Evolutionary conservation across 371 early-diverging fungal species (phyloP).

Genomic region (Apophysomyces ossiformis): DNA sequence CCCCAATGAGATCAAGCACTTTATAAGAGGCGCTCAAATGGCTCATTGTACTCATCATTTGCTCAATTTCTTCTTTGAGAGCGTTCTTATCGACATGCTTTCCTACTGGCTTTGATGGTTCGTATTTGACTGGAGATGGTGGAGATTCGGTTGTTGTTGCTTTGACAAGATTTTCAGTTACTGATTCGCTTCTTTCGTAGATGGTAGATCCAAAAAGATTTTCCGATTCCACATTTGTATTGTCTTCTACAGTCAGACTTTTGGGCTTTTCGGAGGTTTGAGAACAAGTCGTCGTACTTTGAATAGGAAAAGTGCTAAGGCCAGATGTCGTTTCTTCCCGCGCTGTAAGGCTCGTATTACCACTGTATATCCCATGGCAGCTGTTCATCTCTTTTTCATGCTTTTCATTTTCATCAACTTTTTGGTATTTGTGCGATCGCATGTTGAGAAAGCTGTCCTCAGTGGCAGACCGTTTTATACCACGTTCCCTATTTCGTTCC

Average conservation of each 20-base stretch:
- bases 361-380: not conserved
- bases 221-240: too few species aligned
- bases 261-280: too few species aligned
- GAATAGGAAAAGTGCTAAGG: too few species aligned
- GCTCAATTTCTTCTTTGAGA: not conserved
- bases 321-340: too few species aligned
- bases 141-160: not conserved
- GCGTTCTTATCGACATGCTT: not conserved
- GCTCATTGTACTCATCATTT: constrained; percentile 36
- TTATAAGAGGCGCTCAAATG: constrained; percentile 62
- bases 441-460: not conserved
- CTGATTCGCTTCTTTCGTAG: too few species aligned
- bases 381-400: not conserved
- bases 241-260: too few species aligned
- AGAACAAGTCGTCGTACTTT: too few species aligned
- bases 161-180: not conserved
- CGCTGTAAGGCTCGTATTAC: too few species aligned
- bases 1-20: constrained; percentile 78
- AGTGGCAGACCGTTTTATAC: not conserved
- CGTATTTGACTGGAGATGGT: not conserved
- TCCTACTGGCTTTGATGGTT: not conserved
- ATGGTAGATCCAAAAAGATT: too few species aligned
- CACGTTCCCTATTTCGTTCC: not conserved
- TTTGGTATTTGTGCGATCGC: not conserved
- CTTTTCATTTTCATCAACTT: not conserved